Conservation (phyloP, 441 rosid species). For the Syzygium syzygioides region DNA sequence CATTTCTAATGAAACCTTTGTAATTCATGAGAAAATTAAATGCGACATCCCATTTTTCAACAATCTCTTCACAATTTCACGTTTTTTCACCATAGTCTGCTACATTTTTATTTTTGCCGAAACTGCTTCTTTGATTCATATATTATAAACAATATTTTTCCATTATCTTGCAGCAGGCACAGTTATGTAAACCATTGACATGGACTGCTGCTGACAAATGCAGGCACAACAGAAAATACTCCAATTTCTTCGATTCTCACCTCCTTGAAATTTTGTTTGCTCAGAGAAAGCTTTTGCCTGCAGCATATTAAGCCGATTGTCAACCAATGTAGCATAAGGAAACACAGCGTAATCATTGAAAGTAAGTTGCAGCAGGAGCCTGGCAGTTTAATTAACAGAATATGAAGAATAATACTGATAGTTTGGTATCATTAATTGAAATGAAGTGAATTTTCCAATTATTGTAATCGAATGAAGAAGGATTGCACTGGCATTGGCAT, state of each 20-base stretch:
- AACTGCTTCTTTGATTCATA: not conserved
- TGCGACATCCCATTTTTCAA: not conserved
- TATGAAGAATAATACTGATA: not conserved
- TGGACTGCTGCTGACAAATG: not conserved
- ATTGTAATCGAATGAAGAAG: not conserved
- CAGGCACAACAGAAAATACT: not conserved
- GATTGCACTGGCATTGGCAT: not conserved
- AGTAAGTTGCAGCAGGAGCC: not conserved
- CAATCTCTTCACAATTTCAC: not conserved
- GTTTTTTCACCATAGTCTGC: not conserved
- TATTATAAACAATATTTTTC: not conserved
- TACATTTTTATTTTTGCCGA: not conserved
- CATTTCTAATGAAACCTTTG: not conserved
- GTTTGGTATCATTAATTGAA: not conserved
- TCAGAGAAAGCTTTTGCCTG: conserved; percentile 80
- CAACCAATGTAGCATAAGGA: not conserved
- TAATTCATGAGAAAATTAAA: not conserved
- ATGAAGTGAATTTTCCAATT: not conserved
- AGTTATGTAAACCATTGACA: not conserved
- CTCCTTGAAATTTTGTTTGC: conserved; percentile 91
- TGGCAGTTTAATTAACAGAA: not conserved
- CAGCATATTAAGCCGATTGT: conserved; percentile 16
- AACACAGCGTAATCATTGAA: not conserved
- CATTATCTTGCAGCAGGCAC: not conserved
- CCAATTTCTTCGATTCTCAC: conserved; percentile 22